Evolutionary conservation across 2,329 filamentous ascomycete species (phyloP), one percentile per base, ranked within the genome.

Genomic region (Epichloe scottii): DNA sequence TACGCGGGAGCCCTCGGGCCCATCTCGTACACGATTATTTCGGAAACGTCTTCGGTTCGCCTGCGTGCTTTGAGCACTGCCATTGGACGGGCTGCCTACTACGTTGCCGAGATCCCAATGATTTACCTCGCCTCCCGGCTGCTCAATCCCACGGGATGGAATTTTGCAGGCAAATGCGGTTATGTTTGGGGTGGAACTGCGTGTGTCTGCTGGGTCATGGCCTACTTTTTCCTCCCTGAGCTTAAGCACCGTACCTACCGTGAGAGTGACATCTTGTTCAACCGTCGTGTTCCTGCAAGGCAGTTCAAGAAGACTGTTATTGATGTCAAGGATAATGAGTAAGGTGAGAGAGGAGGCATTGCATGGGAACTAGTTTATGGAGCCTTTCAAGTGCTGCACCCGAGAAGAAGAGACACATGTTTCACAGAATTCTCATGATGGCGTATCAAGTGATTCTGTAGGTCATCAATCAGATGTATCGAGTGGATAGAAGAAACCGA

Each of bases 191-290:
- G 67, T 8, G 68, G 61, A 0, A 61, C 68, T 12, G 69, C 67
- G 54, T 52, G 65, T 2, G 50, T 68, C 1, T 63, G 66, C 17
- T 60, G 68, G 2, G 51, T 63, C 2, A 44, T 70, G 0, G 68
- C 70, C 0, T 81, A 67, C 63, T 62, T 68, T 11, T 63, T 66
- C 37, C 63, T 80, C 0, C 77, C 78, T 0, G 77, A 81, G 58
- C 78, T 77, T 64, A 74, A 72, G 60, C 72, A 71, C 4, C 61
- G 73, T 19, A 71, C 62, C 2, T 63, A 70, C 0, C 63, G 64
- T 38, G 73, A 78, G 56, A 73, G 79, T 52, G 75, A 79, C 59
- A 57, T 57, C 42, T 63, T 66, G 61, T 68, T 66, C 53, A 62
- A 63, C 40, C 42, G 57, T 35, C 53, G 51, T n/a, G 49, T 68